Evolutionary conservation across 2,329 filamentous ascomycete genomes (phyloP).

Genomic region (Diplocarpon rosae): DNA sequence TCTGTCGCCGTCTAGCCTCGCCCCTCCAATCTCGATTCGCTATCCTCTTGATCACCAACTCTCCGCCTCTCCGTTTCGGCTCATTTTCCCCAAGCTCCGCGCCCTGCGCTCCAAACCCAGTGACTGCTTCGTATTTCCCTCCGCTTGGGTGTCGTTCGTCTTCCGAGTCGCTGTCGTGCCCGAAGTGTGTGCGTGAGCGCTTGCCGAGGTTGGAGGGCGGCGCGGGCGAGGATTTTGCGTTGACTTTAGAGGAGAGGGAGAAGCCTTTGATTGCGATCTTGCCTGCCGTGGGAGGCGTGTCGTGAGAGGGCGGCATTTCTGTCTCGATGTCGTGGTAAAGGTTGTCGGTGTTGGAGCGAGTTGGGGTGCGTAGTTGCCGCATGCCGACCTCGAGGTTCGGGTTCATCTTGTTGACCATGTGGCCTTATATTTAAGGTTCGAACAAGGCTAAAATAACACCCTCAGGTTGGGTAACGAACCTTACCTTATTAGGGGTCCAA

Average conservation of each 20-base stretch:
- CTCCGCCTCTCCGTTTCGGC: constrained; percentile 8
- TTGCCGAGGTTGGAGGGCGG: constrained; percentile 29
- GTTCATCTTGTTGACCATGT: neutral
- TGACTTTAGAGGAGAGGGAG: constrained; percentile 30
- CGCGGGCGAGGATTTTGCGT: constrained; percentile 16
- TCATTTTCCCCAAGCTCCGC: constrained; percentile 27
- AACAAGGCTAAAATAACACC: neutral
- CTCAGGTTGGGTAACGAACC: no score
- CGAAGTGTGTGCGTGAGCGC: constrained; percentile 31
- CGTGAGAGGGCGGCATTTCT: constrained; percentile 21
- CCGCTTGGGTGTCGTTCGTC: constrained; percentile 27
- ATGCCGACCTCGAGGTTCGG: neutral
- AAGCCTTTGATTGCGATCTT: constrained; percentile 30
- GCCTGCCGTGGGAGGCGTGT: constrained; percentile 17
- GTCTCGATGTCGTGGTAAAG: neutral
- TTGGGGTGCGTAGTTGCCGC: no score
- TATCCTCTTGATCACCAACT: constrained; percentile 46
- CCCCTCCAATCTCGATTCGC: constrained; percentile 53
- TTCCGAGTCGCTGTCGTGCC: constrained; percentile 50
- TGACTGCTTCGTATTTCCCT: constrained; percentile 36
- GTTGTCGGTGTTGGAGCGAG: no score
- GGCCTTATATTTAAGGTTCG: neutral
- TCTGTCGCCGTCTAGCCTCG: constrained; percentile 34
- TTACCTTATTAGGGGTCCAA: no score
- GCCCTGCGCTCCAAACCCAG: constrained; percentile 39